Evolutionary conservation across 177 flowering plant genomes (phyloP), one percentile per base, ranked within the genome.

Genomic region (Tripterygium wilfordii): DNA sequence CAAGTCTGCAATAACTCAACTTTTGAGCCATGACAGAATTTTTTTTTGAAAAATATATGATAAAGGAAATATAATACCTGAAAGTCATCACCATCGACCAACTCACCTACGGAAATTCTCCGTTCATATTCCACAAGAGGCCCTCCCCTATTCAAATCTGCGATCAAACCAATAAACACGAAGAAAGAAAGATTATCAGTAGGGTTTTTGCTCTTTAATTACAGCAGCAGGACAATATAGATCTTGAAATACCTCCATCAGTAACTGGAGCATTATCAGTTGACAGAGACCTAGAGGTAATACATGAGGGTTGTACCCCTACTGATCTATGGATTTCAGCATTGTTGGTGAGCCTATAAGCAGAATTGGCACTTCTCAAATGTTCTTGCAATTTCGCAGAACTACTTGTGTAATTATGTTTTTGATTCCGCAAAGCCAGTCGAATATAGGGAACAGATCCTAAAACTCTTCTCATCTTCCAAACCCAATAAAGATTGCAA

Each of bases 61-160:
- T n/a, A 40, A 20, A 8, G 19, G 12, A 22, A 40, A 14, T 25
- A 4, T 14, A 32, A 30, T 67, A 86, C 96, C 89, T 92, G 98
- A 57, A 79, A 80, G 35, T 20, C 55, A 67, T 92, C 98, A 48
- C 96, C 96, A 55, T 77, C 96, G 40, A 70, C 44, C 30, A 92
- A 88, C 56, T 92, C 98, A 43, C 96, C 86, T 2, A 74, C 65
- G 12, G 76, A 66, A 56, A 92, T 82, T 70, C 98, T 75, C 21
- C 89, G 65, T 50, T 86, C 85, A 67, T 92, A 92, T 69, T 92
- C 98, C 16, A 79, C 76, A 18, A 86, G 79, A n/a, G 98, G 98
- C 30, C 98, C 96, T 20, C 66, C 77, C 38, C 67, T 54, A 25
- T 28, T 73, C 29, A 42, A 36, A 25, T 75, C 87, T 67, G 69